A percentile compares a stretch with the other conserved stretches of the same genome.
Conservation (phyloP, 306 rosid species). For the Cicer arietinum region DNA sequence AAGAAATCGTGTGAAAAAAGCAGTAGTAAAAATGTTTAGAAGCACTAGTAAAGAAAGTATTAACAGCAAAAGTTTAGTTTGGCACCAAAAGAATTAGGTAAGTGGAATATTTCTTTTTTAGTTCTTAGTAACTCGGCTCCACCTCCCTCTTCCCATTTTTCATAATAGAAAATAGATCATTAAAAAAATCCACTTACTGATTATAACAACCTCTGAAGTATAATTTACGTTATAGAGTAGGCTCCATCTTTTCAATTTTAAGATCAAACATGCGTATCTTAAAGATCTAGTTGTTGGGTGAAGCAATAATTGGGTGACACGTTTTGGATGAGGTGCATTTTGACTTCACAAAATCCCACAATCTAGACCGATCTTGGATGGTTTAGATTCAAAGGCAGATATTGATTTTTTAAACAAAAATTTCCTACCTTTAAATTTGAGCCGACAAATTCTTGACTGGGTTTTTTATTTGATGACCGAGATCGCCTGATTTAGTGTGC, state of each 20-base stretch:
- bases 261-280: not conserved
- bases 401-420: no score
- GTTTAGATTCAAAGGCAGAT: no score
- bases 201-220: not conserved
- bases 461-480: no score
- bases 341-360: no score
- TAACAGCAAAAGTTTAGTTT: not conserved
- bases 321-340: no score
- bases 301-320: not conserved
- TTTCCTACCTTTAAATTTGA: no score
- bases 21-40: not conserved
- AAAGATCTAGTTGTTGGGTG: constrained; percentile 1
- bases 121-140: not conserved
- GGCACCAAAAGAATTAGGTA: not conserved
- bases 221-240: not conserved
- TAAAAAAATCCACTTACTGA: not conserved
- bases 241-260: not conserved
- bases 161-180: not conserved
- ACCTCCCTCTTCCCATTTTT: not conserved
- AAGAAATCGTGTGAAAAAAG: not conserved
- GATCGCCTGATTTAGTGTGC: no score
- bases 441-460: no score
- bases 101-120: not conserved
- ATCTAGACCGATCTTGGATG: no score
- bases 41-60: not conserved